A percentile compares a stretch with the other conserved stretches of the same genome.
Evolutionary conservation across 768 basidiomycete species (phyloP).

Genomic region (Roridomyces roridus): DNA sequence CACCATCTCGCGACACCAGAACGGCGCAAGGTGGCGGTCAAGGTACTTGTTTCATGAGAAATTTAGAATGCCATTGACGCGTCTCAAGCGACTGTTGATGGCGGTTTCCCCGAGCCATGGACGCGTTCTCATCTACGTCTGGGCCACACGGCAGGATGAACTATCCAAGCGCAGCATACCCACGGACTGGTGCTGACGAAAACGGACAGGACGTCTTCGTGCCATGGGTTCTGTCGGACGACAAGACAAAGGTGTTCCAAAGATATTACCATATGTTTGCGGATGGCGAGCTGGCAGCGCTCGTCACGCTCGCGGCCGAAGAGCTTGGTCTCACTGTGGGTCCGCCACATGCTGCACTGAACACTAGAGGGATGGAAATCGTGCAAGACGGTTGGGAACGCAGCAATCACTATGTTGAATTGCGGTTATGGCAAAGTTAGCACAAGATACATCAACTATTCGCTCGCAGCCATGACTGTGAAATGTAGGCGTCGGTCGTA

Average conservation of each 20-base stretch:
- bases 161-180: slow-evolving; percentile 77
- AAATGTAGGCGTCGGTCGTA: slow-evolving; percentile 2
- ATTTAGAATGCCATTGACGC: background rate
- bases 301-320: slow-evolving; percentile 68
- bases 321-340: slow-evolving; percentile 63
- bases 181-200: slow-evolving; percentile 25
- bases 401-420: slow-evolving; percentile 87
- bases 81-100: slow-evolving; percentile 62
- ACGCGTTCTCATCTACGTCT: slow-evolving; percentile 90
- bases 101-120: slow-evolving; percentile 73
- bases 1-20: slow-evolving; percentile 89
- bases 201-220: slow-evolving; percentile 85
- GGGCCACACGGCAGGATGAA: slow-evolving; percentile 94
- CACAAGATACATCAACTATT: slow-evolving; percentile 55
- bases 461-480: slow-evolving; percentile 92
- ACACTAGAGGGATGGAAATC: slow-evolving; percentile 72
- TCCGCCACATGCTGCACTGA: too few relatives aligned
- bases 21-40: slow-evolving; percentile 74
- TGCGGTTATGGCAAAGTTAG: slow-evolving; percentile 61
- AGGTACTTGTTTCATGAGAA: slow-evolving; percentile 55
- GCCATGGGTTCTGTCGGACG: slow-evolving; percentile 76
- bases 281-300: slow-evolving; percentile 71
- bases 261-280: slow-evolving; percentile 98
- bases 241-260: slow-evolving; percentile 58
- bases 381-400: slow-evolving; percentile 84